Percentiles rank a stretch among this genome's conserved stretches.
Conservation (phyloP, 1,139 yeast genomes). For the Geotrichum klebahnii region DNA sequence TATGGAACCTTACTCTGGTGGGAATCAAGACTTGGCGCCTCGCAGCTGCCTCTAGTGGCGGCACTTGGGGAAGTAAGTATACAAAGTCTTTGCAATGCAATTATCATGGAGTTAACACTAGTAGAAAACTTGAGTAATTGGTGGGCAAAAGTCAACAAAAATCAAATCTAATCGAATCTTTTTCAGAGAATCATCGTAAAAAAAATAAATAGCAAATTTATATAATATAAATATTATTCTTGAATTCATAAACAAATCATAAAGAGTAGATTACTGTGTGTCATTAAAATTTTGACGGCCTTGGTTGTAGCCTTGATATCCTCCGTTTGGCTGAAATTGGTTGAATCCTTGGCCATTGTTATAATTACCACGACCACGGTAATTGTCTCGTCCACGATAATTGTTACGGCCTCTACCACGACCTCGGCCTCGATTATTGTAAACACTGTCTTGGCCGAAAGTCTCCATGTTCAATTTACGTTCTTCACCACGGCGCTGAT, state of each 20-base stretch:
- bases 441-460: conserved; percentile 51
- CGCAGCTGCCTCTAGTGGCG: conserved; percentile 27
- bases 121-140: conserved; percentile 21
- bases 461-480: conserved; percentile 60
- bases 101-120: too few species aligned
- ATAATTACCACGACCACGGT: conserved; percentile 36
- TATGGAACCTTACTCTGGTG: conserved; percentile 45
- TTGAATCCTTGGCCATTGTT: conserved; percentile 10
- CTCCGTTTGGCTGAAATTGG: conserved; percentile 10
- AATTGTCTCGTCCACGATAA: too few species aligned
- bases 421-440: conserved; percentile 33
- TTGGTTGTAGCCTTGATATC: conserved; percentile 7
- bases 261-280: background rate
- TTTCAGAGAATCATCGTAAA: background rate
- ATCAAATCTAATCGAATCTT: conserved; percentile 13
- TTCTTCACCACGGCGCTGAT: conserved; percentile 61
- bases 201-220: conserved; percentile 1
- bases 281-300: background rate
- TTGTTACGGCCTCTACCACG: too few species aligned
- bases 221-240: conserved; percentile 2
- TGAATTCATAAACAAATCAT: background rate
- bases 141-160: conserved; percentile 23
- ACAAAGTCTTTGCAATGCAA: too few species aligned
- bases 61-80: conserved; percentile 35
- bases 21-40: conserved; percentile 43